These are phyloP conservation scores for Alternaria rosae DNA, from an alignment of 2,329 filamentous ascomycete genomes.

Conservation along the genomic window DNA sequence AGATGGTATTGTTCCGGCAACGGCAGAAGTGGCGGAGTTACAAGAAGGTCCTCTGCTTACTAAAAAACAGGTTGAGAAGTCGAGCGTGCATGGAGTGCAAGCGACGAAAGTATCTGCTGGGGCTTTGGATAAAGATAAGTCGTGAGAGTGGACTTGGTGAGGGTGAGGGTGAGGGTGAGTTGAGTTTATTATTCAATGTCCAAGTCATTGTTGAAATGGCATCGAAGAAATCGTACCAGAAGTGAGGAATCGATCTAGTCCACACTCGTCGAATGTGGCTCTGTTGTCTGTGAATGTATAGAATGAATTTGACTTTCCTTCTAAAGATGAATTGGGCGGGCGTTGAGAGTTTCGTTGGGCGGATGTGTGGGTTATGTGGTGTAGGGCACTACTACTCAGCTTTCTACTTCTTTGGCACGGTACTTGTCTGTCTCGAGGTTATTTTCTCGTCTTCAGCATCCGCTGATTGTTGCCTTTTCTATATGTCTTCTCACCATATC, in stretches of 20 bases:
- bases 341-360: not conserved
- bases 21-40: not conserved
- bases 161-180: too few relatives aligned
- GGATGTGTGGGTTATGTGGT: not conserved
- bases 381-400: not conserved
- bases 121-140: not conserved
- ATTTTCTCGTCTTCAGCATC: not conserved
- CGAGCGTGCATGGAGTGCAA: not conserved
- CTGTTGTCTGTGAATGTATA: not conserved
- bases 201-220: not conserved
- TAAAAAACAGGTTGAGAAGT: constrained; percentile 5
- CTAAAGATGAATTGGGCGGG: not conserved
- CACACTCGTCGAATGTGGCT: not conserved
- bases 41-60: not conserved
- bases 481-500: accelerated
- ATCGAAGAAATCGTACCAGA: not conserved
- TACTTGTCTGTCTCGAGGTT: not conserved
- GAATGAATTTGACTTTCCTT: not conserved
- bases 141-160: not conserved
- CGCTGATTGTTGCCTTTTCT: too few relatives aligned
- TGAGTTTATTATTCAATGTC: not conserved
- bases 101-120: not conserved
- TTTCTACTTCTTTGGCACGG: not conserved
- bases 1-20: not conserved
- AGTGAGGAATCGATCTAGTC: not conserved